A percentile compares a stretch with the other conserved stretches of the same genome.
Evolutionary conservation across 495 filamentous ascomycete genomes (phyloP).

Genomic region (Neurospora sp.): DNA sequence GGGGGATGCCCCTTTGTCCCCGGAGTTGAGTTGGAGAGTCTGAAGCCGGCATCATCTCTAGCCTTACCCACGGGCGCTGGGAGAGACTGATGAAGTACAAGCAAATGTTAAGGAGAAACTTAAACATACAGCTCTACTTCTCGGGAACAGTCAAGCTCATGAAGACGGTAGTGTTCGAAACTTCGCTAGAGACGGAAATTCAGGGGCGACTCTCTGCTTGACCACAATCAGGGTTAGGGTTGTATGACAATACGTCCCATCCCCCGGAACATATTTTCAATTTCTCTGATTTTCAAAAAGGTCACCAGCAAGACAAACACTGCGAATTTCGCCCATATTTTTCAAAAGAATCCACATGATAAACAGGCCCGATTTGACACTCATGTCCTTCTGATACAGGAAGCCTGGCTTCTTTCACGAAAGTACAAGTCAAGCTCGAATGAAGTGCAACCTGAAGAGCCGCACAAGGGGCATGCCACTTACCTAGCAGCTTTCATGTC

Average conservation of each 20-base stretch:
- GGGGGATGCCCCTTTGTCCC: background rate
- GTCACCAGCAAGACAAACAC: background rate
- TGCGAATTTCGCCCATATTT: background rate
- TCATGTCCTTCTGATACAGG: background rate
- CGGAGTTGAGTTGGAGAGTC: background rate
- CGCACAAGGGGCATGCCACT: background rate
- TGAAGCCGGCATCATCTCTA: background rate
- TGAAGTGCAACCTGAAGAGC: background rate
- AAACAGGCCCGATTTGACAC: background rate
- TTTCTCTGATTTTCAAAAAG: no score
- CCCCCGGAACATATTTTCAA: background rate
- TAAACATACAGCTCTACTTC: background rate
- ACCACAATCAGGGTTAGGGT: background rate
- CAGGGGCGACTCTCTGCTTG: background rate
- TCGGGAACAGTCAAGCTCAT: background rate
- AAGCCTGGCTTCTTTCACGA: background rate
- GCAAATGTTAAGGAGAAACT: background rate
- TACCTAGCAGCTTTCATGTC: background rate
- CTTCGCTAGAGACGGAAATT: background rate
- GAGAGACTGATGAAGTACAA: background rate
- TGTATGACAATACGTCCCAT: background rate
- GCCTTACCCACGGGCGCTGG: background rate
- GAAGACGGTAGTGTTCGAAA: background rate
- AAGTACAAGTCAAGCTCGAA: background rate
- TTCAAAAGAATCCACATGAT: background rate